Base-by-base conservation (phyloP, 345 rosid genomes). In the Diplotaxis tenuifolia region DNA sequence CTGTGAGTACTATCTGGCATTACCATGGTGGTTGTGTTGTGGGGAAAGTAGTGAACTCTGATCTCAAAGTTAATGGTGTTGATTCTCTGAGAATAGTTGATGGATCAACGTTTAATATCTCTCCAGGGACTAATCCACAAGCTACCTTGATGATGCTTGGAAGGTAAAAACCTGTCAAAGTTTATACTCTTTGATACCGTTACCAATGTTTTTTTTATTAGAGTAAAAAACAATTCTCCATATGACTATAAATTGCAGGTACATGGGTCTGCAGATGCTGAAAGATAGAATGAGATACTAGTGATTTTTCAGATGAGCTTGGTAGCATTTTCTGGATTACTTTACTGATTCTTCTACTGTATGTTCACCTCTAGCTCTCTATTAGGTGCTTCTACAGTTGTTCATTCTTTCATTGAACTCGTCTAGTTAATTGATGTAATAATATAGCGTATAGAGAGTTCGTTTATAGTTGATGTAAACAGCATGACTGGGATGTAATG, bases 121-220 rank as follows among this genome's bases (percentile, higher is more conserved):
- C 97, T 6, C 97, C 96, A 0, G 96, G 98, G 38, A 94, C 98
- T 52, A 94, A 94, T 75, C 98, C 98, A 36, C 98, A 94, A 77
- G 98, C 98, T 7, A 91, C 96, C 25, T 52, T 94, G 75, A 89
- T 94, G 97, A 94, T 91, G 98, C 88, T 94, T 50, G 97, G 97
- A 34, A 88, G 95, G 97, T 86, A 74, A 63, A 34, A 74, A 62
- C 25, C 10, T 32, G 29, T 45, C 16, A 36, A 29, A 57, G 0
- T 42, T n/a, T 28, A 14, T 15, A 67, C 57, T 14, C 7, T 31
- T 4, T 6, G 28, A 34, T 8, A 49, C 3, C 6, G 14, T 16
- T 65, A 12, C 20, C 53, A 53, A 10, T 56, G 27, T 29, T 45
- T 57, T 28, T 40, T 62, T 4, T n/a, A 12, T 29, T 18, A 1